Base-by-base conservation (phyloP, 306 rosid genomes). In the Vigna angularis region DNA sequence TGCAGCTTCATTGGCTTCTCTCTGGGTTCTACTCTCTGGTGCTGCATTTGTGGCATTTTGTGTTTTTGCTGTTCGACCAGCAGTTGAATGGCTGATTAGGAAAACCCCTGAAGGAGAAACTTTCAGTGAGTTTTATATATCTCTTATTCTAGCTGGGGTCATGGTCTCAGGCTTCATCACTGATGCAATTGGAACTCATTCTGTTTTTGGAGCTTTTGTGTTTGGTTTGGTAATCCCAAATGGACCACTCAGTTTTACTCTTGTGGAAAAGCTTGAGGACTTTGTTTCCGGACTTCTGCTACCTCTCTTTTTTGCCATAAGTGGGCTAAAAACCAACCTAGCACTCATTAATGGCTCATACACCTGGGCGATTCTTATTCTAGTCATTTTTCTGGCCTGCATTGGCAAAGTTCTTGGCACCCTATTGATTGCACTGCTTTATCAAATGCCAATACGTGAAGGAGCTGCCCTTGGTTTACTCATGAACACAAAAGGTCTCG, bases 401-500 rank as follows among this genome's bases (percentile, higher is more conserved):
- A 40, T 85, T 2, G 99, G 99, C 0, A 93, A 95, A 79, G 7
- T 95, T 44, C 66, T 79, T 7, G 99, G 99, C 58, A 95, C 98
- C 52, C 30, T 91, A 4, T 51, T 86, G 3, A 88, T 89, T 50
- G 84, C 87, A 63, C 4, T 85, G 47, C 86, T 84, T 58, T 93
- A 91, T 67, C 82, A 78, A 49, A 91, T 95, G 93, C 83, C 96
- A 0, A 2, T 87, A 7, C 88, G 83, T 0, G 99, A 95, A 78
- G 98, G 94, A 0, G 50, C 83, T 38, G 76, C 96, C n/a, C 90
- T 93, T 12, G 99, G 98, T 48, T 66, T 95, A 70, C 97, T 95
- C 72, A 91, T 95, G 99, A 95, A 95, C 88, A 87, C 98, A 24
- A 95, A 95, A 78, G 99, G 99, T 78, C 97, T 95, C 4, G 80